A percentile compares a stretch with the other conserved stretches of the same genome.
phyloP scores from a whole-genome alignment of 2,329 filamentous ascomycete species.

The Fusarium longipes region DNA sequence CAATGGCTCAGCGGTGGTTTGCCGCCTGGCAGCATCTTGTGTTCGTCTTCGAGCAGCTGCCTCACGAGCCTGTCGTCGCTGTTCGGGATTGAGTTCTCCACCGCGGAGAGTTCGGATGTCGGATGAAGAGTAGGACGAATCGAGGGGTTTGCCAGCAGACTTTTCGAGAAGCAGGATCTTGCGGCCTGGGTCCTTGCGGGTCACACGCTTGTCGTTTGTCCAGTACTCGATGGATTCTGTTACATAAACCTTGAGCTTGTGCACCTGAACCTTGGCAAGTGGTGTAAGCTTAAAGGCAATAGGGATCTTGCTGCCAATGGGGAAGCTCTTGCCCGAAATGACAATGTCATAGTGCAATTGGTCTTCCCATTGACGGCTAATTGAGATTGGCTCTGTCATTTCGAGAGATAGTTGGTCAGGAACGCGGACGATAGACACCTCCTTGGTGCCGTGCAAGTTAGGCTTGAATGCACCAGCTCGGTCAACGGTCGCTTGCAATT shows the following conservation, averaged over 20 bases:
- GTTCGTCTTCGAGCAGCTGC: constrained; percentile 64
- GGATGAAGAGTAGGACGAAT: constrained; percentile 78
- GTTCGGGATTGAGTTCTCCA: constrained; percentile 73
- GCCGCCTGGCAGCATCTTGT: constrained; percentile 60
- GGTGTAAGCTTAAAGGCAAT: constrained; percentile 95
- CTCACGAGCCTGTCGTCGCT: constrained; percentile 61
- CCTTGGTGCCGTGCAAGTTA: constrained; percentile 83
- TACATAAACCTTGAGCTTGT: constrained; percentile 90
- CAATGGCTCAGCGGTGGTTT: constrained; percentile 55
- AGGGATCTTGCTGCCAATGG: constrained; percentile 86
- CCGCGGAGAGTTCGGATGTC: constrained; percentile 81
- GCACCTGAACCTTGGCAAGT: constrained; percentile 90
- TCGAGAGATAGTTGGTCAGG: constrained; percentile 90
- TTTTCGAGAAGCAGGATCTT: constrained; percentile 93
- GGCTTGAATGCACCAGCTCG: constrained; percentile 90
- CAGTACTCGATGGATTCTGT: constrained; percentile 94
- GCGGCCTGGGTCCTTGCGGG: constrained; percentile 82
- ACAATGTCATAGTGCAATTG: constrained; percentile 96
- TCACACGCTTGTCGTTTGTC: constrained; percentile 85
- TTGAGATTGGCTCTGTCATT: constrained; percentile 92
- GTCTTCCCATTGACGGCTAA: constrained; percentile 93
- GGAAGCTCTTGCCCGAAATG: constrained; percentile 95
- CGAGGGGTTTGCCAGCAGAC: constrained; percentile 79
- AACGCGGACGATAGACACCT: constrained; percentile 85
- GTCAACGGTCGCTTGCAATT: constrained; percentile 85